Conservation (phyloP, 1,139 yeast genomes). For the Taphrina flavorubra region DNA sequence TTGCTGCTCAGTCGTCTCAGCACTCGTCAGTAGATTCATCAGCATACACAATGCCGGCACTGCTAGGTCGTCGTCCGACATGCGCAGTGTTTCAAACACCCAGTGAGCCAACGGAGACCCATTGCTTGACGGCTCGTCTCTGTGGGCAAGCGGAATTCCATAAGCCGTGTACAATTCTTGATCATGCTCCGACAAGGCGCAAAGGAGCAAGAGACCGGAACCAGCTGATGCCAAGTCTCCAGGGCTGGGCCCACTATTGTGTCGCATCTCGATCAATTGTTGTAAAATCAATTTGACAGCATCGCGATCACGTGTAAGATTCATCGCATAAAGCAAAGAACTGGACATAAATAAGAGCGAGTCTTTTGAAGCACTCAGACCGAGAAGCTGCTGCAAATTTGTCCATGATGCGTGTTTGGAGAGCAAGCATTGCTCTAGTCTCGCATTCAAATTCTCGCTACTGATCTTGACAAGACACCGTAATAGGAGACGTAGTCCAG, state of each 20-base stretch:
- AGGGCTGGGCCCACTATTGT: not conserved
- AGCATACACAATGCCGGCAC: constrained; percentile 6
- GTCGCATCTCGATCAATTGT: constrained; percentile 6
- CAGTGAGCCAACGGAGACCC: not conserved
- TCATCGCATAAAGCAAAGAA: not conserved
- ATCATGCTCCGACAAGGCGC: constrained; percentile 5
- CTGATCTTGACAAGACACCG: constrained; percentile 11
- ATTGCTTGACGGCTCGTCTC: not conserved
- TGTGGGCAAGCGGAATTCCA: not conserved
- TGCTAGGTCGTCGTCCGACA: constrained; percentile 9
- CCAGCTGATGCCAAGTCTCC: not conserved
- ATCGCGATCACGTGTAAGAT: constrained; percentile 5
- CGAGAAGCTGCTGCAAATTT: not conserved
- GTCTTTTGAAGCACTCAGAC: not conserved
- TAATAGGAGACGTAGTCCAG: constrained; percentile 7
- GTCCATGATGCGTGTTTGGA: not conserved
- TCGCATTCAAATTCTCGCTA: not conserved
- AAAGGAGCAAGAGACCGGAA: not conserved
- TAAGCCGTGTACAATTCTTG: not conserved
- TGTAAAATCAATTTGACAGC: constrained; percentile 4
- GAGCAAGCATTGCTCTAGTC: not conserved
- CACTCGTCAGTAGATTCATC: not conserved
- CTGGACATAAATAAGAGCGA: constrained; percentile 1
- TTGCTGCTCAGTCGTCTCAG: constrained; percentile 19
- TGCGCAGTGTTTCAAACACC: not conserved